Percentiles rank a stretch among this genome's conserved stretches.
Evolutionary conservation across 495 filamentous ascomycete genomes (phyloP).

Genomic region (Aspergillus sclerotiicarbonarius): DNA sequence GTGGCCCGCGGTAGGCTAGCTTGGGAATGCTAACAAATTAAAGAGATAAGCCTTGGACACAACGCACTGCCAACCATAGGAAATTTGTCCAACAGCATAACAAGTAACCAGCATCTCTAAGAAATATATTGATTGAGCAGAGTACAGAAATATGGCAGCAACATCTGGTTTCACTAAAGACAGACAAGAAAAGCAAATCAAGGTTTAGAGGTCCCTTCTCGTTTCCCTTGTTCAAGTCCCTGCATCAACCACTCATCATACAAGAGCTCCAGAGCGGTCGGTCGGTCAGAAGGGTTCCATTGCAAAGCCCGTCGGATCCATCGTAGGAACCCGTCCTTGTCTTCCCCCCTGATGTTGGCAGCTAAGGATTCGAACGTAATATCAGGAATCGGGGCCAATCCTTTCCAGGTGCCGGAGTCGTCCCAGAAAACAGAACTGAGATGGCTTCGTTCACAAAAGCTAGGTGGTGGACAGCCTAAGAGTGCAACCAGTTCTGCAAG

Average conservation of each 20-base stretch:
- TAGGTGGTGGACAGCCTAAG: constrained; percentile 36
- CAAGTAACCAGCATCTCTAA: no score
- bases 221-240: no score
- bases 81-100: no score
- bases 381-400: constrained; percentile 15
- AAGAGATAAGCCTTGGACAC: no score
- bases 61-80: no score
- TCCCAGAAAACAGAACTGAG: constrained; percentile 21
- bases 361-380: constrained; percentile 14
- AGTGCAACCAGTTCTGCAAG: constrained; percentile 39
- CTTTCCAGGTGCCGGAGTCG: constrained; percentile 20
- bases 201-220: no score
- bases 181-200: no score
- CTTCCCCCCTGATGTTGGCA: constrained; percentile 21
- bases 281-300: constrained; percentile 39
- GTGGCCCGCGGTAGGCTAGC: no score
- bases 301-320: constrained; percentile 40
- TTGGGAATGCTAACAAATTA: no score
- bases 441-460: constrained; percentile 26
- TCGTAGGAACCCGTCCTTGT: constrained; percentile 35
- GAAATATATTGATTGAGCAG: no score
- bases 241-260: constrained; percentile 39
- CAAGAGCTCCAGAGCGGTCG: constrained; percentile 37
- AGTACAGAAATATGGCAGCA: no score
- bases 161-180: no score